Conservation (phyloP, 768 basidiomycete species). For the Sporobolomyces roseus region DNA sequence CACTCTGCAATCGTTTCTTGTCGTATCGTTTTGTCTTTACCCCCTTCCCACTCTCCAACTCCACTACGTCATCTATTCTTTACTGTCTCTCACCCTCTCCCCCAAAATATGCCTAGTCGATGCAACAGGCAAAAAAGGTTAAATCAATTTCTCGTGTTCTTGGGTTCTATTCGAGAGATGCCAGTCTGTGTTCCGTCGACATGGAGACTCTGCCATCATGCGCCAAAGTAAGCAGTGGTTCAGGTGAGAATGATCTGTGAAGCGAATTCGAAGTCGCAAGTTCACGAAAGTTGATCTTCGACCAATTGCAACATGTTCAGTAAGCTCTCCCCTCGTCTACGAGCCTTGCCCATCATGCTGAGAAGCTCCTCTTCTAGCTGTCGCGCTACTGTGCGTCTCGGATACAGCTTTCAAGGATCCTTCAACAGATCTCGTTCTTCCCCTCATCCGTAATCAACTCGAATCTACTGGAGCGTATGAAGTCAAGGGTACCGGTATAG, state of each 20-base stretch:
- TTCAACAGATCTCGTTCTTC: slow-evolving; percentile 19
- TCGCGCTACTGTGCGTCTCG: slow-evolving; percentile 27
- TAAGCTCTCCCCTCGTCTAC: background rate
- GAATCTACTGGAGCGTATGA: background rate
- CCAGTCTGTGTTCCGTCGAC: no score
- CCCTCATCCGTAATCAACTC: slow-evolving; percentile 24
- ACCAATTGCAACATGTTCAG: background rate
- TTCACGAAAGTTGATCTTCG: no score
- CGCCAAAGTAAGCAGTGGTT: no score
- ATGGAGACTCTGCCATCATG: no score
- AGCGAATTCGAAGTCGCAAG: no score
- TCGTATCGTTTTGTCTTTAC: slow-evolving; percentile 5
- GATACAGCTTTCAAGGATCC: slow-evolving; percentile 21
- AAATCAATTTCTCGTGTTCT: no score
- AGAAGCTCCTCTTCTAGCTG: background rate
- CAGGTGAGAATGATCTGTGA: no score
- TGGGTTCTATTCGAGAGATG: no score
- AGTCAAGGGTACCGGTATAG: slow-evolving; percentile 49
- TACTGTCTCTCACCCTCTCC: background rate
- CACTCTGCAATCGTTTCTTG: background rate
- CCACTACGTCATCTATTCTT: background rate
- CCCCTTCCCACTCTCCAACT: no score
- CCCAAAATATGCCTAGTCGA: no score
- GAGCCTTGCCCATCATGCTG: background rate
- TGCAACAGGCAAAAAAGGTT: no score